Evolutionary conservation across 2,329 filamentous ascomycete species (phyloP).

Genomic region (Beauveria sp.): DNA sequence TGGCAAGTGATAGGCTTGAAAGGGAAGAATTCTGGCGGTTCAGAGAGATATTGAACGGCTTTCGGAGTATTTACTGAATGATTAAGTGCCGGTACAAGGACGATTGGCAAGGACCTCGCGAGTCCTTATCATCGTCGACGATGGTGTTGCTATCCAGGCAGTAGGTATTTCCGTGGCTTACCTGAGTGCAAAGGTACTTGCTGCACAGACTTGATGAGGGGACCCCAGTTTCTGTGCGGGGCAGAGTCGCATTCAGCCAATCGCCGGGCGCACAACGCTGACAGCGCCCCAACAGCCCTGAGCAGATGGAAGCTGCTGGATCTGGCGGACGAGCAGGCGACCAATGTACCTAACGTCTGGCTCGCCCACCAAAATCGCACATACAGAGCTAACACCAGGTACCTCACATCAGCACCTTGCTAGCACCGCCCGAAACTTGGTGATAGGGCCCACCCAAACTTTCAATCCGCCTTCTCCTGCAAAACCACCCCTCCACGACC

Average conservation of each 20-base stretch:
- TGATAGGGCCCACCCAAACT: constrained; percentile 10
- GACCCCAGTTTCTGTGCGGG: constrained; percentile 5
- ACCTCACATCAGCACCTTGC: neutral
- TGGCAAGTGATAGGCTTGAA: neutral
- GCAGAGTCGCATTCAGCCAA: neutral
- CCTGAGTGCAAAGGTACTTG: neutral
- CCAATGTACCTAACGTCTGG: neutral
- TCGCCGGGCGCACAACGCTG: neutral
- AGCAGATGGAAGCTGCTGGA: constrained; percentile 10
- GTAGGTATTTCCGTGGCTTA: neutral
- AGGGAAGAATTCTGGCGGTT: neutral
- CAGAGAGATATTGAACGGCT: neutral
- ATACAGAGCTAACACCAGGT: neutral
- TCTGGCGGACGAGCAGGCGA: neutral
- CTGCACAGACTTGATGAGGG: neutral
- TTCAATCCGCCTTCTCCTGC: constrained; percentile 10
- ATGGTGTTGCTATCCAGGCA: neutral
- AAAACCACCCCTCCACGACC: constrained; percentile 12
- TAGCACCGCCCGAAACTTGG: neutral
- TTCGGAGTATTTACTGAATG: too few species aligned
- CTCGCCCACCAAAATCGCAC: neutral
- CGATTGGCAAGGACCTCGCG: neutral
- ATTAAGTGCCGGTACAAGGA: neutral
- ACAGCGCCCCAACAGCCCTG: constrained; percentile 10
- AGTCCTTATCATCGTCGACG: neutral